These are phyloP conservation scores for Candida bentonensis DNA, from an alignment of 805 yeast genomes.

Conservation along the genomic window DNA sequence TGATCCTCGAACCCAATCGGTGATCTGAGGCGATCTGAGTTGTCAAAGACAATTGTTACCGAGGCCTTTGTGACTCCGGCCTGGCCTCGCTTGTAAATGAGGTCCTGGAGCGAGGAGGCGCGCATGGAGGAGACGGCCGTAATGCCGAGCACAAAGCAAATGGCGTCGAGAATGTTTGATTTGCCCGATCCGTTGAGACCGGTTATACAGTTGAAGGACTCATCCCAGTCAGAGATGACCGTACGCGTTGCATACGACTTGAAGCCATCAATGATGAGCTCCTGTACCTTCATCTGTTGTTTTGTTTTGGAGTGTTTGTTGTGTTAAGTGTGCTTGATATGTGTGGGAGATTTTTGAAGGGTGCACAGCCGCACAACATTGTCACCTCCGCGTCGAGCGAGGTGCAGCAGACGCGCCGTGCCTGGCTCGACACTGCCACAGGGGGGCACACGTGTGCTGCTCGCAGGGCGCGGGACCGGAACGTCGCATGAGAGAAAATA, in stretches of 20 bases:
- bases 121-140: conserved; percentile 90
- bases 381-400: no score
- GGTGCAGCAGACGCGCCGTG: no score
- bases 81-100: conserved; percentile 93
- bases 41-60: conserved; percentile 91
- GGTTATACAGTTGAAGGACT: conserved; percentile 93
- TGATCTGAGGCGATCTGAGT: conserved; percentile 54
- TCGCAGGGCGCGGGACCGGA: no score
- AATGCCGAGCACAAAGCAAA: conserved; percentile 95
- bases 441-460: no score
- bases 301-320: no score
- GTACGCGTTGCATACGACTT: conserved; percentile 96
- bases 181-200: conserved; percentile 97
- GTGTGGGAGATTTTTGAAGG: no score
- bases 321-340: no score
- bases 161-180: conserved; percentile 90
- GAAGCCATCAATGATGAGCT: conserved; percentile 91
- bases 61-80: conserved; percentile 97
- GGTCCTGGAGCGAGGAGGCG: conserved; percentile 84
- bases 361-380: no score
- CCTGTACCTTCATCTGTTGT: conserved; percentile 92
- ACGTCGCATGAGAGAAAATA: no score
- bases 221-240: conserved; percentile 90
- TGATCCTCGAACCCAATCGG: conserved; percentile 81
- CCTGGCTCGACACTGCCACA: no score